Base-by-base conservation (phyloP, 306 rosid species). In the Mimosa bimucronata region DNA sequence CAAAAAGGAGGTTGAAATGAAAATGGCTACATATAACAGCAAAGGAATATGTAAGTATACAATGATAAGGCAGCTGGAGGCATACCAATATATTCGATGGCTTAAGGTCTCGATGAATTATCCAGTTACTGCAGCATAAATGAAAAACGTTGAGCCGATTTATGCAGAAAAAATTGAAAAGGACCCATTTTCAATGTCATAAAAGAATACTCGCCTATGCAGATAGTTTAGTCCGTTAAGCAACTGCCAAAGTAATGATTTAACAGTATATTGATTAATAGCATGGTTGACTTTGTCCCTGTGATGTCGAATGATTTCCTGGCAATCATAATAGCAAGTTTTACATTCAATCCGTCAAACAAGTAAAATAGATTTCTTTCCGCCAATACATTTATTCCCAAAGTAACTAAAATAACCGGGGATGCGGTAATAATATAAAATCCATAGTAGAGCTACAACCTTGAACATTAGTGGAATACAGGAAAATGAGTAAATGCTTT, bases 71-170 rank as follows among this genome's bases (percentile, higher is more conserved):
- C 9, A n/a, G 50, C 67, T 6, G 25, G 30, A 34, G n/a, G 21
- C 85, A 29, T 91, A 94, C 98, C 98, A 94, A 79, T 82, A 94
- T 94, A 87, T 94, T 94, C 15, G 98, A 94, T 13, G 98, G 98
- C 92, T 94, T 94, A 66, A 94, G 77, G 85, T 94, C 98, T 2
- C 98, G 92, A 87, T 94, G 98, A 74, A 91, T 88, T 55, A 94
- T 94, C 98, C 98, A 94, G 78, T 94, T 94, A 78, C 98, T 94
- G 79, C 88, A 87, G 58, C 53, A 80, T 76, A 67, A 81, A 73
- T 69, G 70, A 44, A 77, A 79, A 73, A 72, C 29, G 53, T 71
- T 66, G 52, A 76, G 73, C 73, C 75, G 50, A 74, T 68, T 29
- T 37, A 76, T 38, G 75, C 65, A 60, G 74, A 74, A 70, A 46